Evolutionary conservation across 2,329 filamentous ascomycete species (phyloP).

Genomic region (Paecilomyces sp.): DNA sequence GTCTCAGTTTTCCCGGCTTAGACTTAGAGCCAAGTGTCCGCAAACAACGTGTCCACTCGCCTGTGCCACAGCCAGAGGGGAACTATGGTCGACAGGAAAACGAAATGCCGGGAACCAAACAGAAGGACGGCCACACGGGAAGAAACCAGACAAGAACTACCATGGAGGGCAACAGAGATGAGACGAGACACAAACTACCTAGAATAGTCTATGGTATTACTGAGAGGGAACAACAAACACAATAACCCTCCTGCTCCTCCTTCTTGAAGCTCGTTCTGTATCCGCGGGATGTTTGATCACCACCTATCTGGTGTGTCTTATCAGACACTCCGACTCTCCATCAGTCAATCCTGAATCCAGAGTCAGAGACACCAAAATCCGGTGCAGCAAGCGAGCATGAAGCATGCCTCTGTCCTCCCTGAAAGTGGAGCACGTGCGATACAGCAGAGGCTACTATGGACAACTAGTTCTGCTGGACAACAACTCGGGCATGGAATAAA

Average conservation of each 20-base stretch:
- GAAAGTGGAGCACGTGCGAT: background rate
- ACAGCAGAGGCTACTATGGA: background rate
- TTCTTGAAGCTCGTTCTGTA: background rate
- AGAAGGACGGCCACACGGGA: background rate
- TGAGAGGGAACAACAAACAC: no score
- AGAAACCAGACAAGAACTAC: background rate
- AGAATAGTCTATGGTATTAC: no score
- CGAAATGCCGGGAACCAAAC: background rate
- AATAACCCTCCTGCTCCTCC: no score
- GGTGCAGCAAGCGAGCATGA: background rate
- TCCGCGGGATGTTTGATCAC: background rate
- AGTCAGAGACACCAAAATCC: background rate
- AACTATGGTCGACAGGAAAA: background rate
- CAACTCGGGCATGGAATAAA: background rate
- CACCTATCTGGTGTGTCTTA: background rate
- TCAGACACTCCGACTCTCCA: background rate
- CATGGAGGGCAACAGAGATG: no score
- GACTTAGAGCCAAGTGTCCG: background rate
- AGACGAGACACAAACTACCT: no score
- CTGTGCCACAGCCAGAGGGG: background rate
- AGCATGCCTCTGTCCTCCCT: background rate
- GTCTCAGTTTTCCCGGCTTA: slow-evolving; percentile 14
- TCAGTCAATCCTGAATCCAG: no score
- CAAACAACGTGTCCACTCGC: background rate
- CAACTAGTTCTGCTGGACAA: background rate